A percentile compares a stretch with the other conserved stretches of the same genome.
These are phyloP conservation scores for Stagonosporopsis cucurbitacearum DNA, from an alignment of 2,329 filamentous ascomycete genomes.

Conservation along the genomic window DNA sequence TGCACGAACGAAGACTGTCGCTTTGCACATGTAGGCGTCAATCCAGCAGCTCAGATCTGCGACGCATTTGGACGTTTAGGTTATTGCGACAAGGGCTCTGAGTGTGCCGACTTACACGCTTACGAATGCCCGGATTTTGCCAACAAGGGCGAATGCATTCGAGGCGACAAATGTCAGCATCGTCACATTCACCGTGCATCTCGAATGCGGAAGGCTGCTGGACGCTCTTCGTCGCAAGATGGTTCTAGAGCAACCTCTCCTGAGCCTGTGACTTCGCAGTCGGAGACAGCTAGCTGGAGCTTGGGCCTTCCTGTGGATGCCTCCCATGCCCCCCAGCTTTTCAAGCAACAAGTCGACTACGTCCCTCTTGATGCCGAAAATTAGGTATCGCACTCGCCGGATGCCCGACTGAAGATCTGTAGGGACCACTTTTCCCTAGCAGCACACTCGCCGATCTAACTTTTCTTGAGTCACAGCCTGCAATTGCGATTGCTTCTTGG, in stretches of 20 bases:
- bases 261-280: conserved; percentile 12
- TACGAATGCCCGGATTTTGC: conserved; percentile 95
- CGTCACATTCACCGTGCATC: conserved; percentile 73
- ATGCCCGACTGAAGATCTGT: conserved; percentile 6
- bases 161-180: conserved; percentile 78
- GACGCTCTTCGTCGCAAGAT: conserved; percentile 24
- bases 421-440: conserved; percentile 19
- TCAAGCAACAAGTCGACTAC: conserved; percentile 42
- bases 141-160: conserved; percentile 82
- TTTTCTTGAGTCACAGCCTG: conserved; percentile 19
- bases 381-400: conserved; percentile 6
- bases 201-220: conserved; percentile 32
- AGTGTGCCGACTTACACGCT: conserved; percentile 83
- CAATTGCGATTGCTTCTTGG: conserved; percentile 11
- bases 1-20: conserved; percentile 87
- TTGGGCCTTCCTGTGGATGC: background rate
- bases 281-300: conserved; percentile 1
- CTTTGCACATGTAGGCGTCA: conserved; percentile 84
- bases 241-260: conserved; percentile 14
- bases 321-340: conserved; percentile 23
- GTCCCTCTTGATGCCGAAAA: conserved; percentile 34
- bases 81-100: conserved; percentile 82
- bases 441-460: conserved; percentile 22
- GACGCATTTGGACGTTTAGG: conserved; percentile 83
- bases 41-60: conserved; percentile 80